Conservation (phyloP, 108 stramenopile species). For the Nitzschia palea region DNA sequence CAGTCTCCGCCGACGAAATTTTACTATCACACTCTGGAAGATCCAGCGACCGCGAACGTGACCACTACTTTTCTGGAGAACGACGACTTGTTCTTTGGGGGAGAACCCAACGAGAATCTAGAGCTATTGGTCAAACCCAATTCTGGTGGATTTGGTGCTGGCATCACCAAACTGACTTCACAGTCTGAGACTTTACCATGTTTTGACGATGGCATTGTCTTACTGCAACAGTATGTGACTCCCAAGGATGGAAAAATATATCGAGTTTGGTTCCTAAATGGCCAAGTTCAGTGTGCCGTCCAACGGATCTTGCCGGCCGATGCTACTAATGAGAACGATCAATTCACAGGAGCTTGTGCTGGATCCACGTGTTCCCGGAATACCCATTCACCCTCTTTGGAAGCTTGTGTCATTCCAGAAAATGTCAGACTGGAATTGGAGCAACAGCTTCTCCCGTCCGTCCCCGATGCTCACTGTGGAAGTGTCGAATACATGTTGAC, state of each 20-base stretch:
- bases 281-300: slow-evolving; percentile 42
- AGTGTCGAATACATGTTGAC: slow-evolving; percentile 40
- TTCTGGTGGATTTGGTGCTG: slow-evolving; percentile 50
- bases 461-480: slow-evolving; percentile 40
- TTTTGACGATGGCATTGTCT: slow-evolving; percentile 23
- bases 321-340: slow-evolving; percentile 5
- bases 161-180: slow-evolving; percentile 11
- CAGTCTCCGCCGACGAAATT: slow-evolving; percentile 20
- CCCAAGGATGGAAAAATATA: slow-evolving; percentile 32
- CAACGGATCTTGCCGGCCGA: too few relatives aligned
- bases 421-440: slow-evolving; percentile 38
- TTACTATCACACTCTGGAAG: neutral
- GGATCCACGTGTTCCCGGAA: neutral
- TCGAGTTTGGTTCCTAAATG: slow-evolving; percentile 49
- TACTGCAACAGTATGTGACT: slow-evolving; percentile 31
- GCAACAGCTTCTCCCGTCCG: slow-evolving; percentile 19
- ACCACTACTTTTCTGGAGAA: neutral
- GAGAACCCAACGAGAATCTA: neutral
- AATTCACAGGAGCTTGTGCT: slow-evolving; percentile 37
- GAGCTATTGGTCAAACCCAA: slow-evolving; percentile 40
- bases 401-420: slow-evolving; percentile 24
- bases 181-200: neutral
- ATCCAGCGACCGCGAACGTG: neutral
- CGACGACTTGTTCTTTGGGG: neutral
- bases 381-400: slow-evolving; percentile 10